Base-by-base conservation (phyloP, 495 filamentous ascomycete genomes). In the Podospora tetraspora region DNA sequence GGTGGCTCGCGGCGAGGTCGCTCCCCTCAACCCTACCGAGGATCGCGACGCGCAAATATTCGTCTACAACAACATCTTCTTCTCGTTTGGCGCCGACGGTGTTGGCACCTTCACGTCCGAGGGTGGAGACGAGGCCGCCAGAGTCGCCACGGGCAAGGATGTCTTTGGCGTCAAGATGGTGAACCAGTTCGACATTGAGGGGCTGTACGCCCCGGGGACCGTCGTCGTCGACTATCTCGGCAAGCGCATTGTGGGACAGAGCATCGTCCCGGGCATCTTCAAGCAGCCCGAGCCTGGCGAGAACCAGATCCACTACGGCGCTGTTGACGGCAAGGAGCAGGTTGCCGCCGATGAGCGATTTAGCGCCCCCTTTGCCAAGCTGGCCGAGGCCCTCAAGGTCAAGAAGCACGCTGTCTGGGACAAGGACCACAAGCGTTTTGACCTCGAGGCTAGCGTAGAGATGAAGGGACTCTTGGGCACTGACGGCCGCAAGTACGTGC, bases 1-100 rank as follows among this genome's bases (percentile, higher is more conserved):
- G 58, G 93, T 99, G 67, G 94, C 93, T 25, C 87, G 91, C 66
- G 96, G 94, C 43, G 96, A 99, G 77, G 89, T 99, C 64, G 90
- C 93, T 37, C 93, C 96, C n/a, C 81, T 99, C 63, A 99, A 99
- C 79, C 96, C 96, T 10, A 98, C 94, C 1, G 96, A 99, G 79
- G 88, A 83, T 62, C 86, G 83, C 60, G 93, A 98, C 78, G 96
- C 96, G 3, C 96, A 98, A 80, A 99, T 99, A 70, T 99, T 97
- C 76, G 93, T 99, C 19, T 98, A 97, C 81, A 98, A 98, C 83
- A 98, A 98, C 79, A 91, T 99, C 67, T 99, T 99, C 83, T 98
- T 94, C 83, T 98, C 95, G 3, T 97, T 97, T 74, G 96, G 96
- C 70, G 95, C 94, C 57, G 96, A 99, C 76, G 96, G 96, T 57